These are phyloP conservation scores for Yamadazyma sp. DNA, from an alignment of 1,139 yeast species.

Conservation along the genomic window DNA sequence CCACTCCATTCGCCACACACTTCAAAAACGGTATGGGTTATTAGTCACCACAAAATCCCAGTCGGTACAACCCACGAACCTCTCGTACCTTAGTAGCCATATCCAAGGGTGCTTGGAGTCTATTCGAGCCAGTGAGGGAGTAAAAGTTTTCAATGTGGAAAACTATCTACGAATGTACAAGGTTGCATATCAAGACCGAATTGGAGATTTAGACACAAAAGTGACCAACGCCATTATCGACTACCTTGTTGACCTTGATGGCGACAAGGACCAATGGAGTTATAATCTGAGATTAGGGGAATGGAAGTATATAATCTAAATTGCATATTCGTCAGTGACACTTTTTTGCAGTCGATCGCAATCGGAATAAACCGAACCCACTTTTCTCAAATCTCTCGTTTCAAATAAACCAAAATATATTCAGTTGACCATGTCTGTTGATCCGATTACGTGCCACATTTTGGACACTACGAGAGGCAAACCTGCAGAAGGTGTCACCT, in stretches of 20 bases:
- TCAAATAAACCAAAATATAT: neutral
- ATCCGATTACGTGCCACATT: conserved; percentile 83
- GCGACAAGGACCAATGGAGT: conserved; percentile 23
- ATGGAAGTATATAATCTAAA: conserved; percentile 19
- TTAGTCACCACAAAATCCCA: conserved; percentile 26
- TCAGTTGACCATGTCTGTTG: conserved; percentile 27
- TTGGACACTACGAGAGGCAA: conserved; percentile 80
- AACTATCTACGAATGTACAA: conserved; percentile 14
- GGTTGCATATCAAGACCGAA: conserved; percentile 2
- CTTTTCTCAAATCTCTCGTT: neutral
- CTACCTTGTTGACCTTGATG: conserved; percentile 20
- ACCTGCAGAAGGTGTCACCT: conserved; percentile 71
- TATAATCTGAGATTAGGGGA: conserved; percentile 20
- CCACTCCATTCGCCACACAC: conserved; percentile 30
- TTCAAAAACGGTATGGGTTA: conserved; percentile 23
- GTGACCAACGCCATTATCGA: conserved; percentile 30
- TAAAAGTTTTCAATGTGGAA: conserved; percentile 14
- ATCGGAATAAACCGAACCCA: conserved; percentile 1
- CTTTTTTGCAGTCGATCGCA: conserved; percentile 2
- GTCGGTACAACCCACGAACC: conserved; percentile 17
- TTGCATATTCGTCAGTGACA: neutral
- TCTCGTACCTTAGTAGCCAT: conserved; percentile 17
- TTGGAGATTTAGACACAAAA: conserved; percentile 21
- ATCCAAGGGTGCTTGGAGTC: conserved; percentile 18
- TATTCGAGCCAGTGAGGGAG: conserved; percentile 10